Evolutionary conservation across 768 basidiomycete genomes (phyloP).

Genomic region (Phanerochaete sordida): DNA sequence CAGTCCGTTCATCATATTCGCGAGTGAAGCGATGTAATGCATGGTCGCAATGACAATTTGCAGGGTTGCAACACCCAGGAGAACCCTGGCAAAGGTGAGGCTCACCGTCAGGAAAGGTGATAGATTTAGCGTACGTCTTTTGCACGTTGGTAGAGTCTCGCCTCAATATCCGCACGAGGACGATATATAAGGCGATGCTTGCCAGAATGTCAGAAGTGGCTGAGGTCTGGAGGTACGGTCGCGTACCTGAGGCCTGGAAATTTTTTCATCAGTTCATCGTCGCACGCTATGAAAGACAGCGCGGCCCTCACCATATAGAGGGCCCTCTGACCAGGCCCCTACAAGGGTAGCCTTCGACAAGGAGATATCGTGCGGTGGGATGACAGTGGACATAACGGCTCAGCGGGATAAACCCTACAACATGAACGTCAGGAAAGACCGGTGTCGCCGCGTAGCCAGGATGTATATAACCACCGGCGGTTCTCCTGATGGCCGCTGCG

Average conservation of each 20-base stretch:
- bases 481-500: no score
- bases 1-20: neutral
- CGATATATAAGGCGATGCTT: neutral
- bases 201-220: neutral
- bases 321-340: neutral
- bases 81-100: neutral
- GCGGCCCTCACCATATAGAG: neutral
- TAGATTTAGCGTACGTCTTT: neutral
- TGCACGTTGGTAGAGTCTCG: neutral
- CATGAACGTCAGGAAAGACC: no score
- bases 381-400: no score
- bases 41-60: neutral
- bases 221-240: no score
- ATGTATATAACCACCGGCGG: no score
- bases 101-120: neutral
- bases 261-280: no score
- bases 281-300: no score
- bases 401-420: no score
- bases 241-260: no score
- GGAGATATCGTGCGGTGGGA: no score
- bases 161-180: neutral
- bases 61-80: neutral
- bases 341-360: neutral
- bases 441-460: no score
- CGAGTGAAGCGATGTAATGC: neutral